Evolutionary conservation across 2,329 filamentous ascomycete species (phyloP), one percentile per base, ranked within the genome.

Genomic region (Aspergillus amoenus): DNA sequence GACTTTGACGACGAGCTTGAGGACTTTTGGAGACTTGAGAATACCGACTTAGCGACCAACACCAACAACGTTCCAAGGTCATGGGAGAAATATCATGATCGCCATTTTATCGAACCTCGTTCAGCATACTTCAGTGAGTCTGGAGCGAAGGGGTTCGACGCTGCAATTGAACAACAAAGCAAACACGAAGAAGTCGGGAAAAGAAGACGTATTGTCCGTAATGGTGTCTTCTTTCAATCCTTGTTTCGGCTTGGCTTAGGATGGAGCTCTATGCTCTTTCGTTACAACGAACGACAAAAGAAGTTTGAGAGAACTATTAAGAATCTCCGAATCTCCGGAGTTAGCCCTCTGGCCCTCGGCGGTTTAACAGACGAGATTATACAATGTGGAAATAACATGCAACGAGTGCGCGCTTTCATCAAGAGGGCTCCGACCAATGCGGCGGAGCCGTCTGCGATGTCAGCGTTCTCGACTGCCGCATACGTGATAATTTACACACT

Each of bases 291-390:
- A 47, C 58, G 68, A 46, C 64, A 63, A 4, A 64, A 59, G 18
- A 64, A 50, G n/a, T 79, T 79, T 52, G 71, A 74, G 40, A 76
- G 73, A 40, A 70, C 71, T 4, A 68, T 82, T 37, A 64, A 72
- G 4, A 71, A 79, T 52, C 71, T 80, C 1, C 73, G 79, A 2
- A 71, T 83, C 30, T 80, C 80, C 2, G 84, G 84, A 2, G 68
- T 79, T 34, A 84, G 81, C 59, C 67, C 76, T n/a, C 59, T 66
- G 21, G 70, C 76, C 21, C 71, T 81, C 11, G 66, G 73, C 44
- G 64, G 64, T 5, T 48, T 75, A 32, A 64, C 68, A 34, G 56
- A 69, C 17, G 65, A 68, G 27, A 59, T 77, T 17, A 49, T 74
- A 11, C 66, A 64, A 43, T 76, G 73, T 48, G 75, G 75, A 18